Conservation (phyloP, 371 early-diverging fungal species). For the Mortierella sp. region DNA sequence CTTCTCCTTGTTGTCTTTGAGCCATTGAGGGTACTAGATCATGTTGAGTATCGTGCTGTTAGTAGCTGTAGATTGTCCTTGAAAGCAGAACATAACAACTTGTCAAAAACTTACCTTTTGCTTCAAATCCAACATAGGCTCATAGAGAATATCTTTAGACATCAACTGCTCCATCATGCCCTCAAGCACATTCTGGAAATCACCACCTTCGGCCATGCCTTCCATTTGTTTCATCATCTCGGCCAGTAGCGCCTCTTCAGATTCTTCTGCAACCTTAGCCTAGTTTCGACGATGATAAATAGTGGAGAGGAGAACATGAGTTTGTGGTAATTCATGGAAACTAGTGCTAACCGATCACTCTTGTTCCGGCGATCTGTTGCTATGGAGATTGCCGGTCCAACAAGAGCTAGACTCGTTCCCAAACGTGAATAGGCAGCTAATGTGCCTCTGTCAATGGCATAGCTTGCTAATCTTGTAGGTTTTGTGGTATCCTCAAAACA, state of each 20-base stretch:
- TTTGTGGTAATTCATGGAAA: too few relatives aligned
- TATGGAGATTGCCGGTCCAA: slow-evolving; percentile 45
- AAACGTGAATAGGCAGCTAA: too few relatives aligned
- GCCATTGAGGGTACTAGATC: slow-evolving; percentile 87
- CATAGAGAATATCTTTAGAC: slow-evolving; percentile 92
- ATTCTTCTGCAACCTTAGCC: slow-evolving; percentile 73
- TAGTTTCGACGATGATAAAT: slow-evolving; percentile 17
- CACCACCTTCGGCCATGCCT: slow-evolving; percentile 78
- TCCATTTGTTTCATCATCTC: slow-evolving; percentile 95
- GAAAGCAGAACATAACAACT: too few relatives aligned
- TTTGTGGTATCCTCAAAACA: too few relatives aligned
- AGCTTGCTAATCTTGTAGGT: too few relatives aligned
- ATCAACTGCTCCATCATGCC: slow-evolving; percentile 92
- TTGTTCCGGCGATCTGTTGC: slow-evolving; percentile 18
- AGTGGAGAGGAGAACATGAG: too few relatives aligned
- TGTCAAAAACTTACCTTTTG: slow-evolving; percentile 64
- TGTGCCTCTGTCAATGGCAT: too few relatives aligned
- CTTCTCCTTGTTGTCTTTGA: slow-evolving; percentile 78
- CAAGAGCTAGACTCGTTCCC: slow-evolving; percentile 67
- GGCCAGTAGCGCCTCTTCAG: slow-evolving; percentile 81
- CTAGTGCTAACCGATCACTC: too few relatives aligned
- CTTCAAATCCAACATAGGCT: slow-evolving; percentile 92
- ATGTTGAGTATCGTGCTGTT: too few relatives aligned
- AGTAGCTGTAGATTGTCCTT: too few relatives aligned
- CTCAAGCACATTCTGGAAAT: slow-evolving; percentile 89